phyloP scores from a whole-genome alignment of 495 filamentous ascomycete genomes.

The Talaromyces liani region DNA sequence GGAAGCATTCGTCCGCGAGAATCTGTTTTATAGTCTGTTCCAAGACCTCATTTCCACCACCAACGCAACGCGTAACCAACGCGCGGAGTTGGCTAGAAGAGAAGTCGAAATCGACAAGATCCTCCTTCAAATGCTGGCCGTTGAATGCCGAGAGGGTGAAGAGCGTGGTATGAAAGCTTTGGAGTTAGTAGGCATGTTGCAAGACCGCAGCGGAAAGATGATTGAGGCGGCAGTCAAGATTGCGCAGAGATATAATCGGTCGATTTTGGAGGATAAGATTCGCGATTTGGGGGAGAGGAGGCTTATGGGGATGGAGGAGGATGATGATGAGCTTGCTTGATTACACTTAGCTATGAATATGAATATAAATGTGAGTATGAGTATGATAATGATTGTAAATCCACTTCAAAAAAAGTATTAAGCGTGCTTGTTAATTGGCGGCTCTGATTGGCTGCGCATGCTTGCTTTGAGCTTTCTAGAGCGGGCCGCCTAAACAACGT shows the following conservation, averaged over 20 bases:
- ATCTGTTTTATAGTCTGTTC: conserved; percentile 60
- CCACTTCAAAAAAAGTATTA: too few species aligned
- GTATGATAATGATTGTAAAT: neutral
- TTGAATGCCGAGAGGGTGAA: conserved; percentile 87
- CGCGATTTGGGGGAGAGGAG: conserved; percentile 62
- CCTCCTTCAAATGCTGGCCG: conserved; percentile 79
- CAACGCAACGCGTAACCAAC: conserved; percentile 53
- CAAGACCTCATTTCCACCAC: conserved; percentile 57
- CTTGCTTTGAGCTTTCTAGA: neutral
- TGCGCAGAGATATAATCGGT: conserved; percentile 67
- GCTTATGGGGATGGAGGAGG: conserved; percentile 51
- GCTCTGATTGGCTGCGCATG: neutral
- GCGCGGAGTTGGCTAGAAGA: conserved; percentile 56
- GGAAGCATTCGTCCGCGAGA: conserved; percentile 71
- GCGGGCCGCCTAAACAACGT: neutral
- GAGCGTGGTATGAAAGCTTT: conserved; percentile 90
- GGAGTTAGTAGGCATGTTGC: conserved; percentile 74
- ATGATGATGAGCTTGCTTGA: conserved; percentile 38
- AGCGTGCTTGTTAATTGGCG: neutral
- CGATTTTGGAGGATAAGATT: conserved; percentile 80
- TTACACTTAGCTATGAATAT: neutral
- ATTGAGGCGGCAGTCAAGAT: conserved; percentile 78
- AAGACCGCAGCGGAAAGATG: conserved; percentile 74
- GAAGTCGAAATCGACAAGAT: conserved; percentile 82
- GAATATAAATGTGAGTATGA: too few species aligned